Evolutionary conservation across 169 alveolate species (phyloP), one percentile per base, ranked within the genome.

Genomic region (Cryptosporidium sp.): DNA sequence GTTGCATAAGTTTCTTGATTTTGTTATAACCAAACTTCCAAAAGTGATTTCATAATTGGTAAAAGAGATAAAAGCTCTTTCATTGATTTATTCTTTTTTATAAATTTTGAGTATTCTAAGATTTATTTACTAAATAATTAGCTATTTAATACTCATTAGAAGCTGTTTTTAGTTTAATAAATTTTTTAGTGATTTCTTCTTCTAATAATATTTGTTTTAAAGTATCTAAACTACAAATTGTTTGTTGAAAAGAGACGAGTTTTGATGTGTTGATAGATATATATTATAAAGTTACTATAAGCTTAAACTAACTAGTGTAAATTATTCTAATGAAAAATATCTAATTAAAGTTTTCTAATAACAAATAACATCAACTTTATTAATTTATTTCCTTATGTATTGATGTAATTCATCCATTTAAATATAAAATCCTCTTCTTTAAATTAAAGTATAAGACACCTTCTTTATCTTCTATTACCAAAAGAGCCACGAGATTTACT

Each of bases 1-100:
- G 91, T 95, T 86, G 96, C 96, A 58, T 95, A 93, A 86, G 75
- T 43, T 51, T 14, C 51, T 33, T 33, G 7, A 55, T 26, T 55
- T 26, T 55, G 67, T 55, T 55, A 55, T 55, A 55, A 10, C 67
- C 67, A 55, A 23, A 26, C 67, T n/a, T 55, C 67, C 35, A 55
- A 55, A 26, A 55, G 67, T 8, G 67, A 55, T 26, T 55, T 55
- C 35, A 26, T 26, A 21, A 55, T 55, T 55, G 67, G 18, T 67
- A 21, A 41, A 67, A 37, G 51, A 39, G 51, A 67, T 67, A 67
- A 33, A 37, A 16, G 50, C 23, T 67, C 45, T 37, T 67, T 16
- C 18, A 29, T 61, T 29, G 26, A 67, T 37, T 21, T 37, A 67
- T 67, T 67, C 73, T 37, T 39, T 61, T 61, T 39, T 67, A 37